These are phyloP conservation scores for Trebouxiophyceae sp. DNA, from an alignment of 163 green algal species.

Conservation along the genomic window DNA sequence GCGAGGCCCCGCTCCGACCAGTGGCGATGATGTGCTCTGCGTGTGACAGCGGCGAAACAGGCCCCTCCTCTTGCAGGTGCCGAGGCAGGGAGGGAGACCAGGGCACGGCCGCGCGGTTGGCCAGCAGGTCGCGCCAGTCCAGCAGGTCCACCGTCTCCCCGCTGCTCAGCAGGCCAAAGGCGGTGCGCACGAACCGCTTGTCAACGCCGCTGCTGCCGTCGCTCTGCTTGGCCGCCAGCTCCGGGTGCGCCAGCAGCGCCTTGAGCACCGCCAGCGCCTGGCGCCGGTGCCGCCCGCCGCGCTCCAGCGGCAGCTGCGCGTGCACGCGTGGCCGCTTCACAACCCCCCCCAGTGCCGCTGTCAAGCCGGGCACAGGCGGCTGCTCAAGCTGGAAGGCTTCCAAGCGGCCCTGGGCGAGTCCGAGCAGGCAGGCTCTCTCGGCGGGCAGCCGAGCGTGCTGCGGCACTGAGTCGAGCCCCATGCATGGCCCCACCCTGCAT, in stretches of 20 bases:
- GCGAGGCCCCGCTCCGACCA: no score
- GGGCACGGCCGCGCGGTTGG: neutral
- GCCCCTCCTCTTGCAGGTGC: no score
- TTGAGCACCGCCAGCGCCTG: conserved; percentile 10
- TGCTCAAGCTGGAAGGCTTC: neutral
- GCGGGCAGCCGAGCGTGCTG: neutral
- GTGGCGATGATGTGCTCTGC: no score
- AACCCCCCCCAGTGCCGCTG: no score
- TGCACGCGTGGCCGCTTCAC: neutral
- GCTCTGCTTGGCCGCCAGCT: neutral
- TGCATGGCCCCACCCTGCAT: no score
- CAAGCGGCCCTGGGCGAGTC: neutral
- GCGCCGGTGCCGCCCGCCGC: neutral
- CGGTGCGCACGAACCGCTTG: neutral
- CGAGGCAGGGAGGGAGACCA: no score
- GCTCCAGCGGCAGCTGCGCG: no score
- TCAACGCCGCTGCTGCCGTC: neutral
- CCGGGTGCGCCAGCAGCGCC: conserved; percentile 6
- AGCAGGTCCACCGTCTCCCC: conserved; percentile 10
- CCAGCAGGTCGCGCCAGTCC: conserved; percentile 12
- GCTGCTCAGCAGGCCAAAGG: conserved; percentile 10
- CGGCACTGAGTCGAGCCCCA: neutral
- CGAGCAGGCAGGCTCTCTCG: neutral
- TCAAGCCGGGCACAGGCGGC: neutral
- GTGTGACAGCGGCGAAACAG: no score